Conservation (phyloP, 2,329 filamentous ascomycete species). For the Hypoxylon sp. region DNA sequence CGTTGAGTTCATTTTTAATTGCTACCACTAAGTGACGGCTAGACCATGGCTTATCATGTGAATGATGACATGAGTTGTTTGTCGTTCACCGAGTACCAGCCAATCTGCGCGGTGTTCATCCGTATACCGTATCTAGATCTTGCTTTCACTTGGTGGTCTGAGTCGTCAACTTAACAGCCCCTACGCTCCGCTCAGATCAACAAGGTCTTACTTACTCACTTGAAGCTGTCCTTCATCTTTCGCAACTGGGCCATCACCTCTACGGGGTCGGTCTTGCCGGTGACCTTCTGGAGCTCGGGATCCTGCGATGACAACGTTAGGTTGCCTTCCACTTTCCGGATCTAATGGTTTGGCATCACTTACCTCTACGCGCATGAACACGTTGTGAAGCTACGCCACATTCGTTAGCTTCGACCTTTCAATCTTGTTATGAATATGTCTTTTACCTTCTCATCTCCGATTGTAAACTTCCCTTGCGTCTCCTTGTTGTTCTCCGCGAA, state of each 20-base stretch:
- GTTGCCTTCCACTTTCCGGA: not conserved
- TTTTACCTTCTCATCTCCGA: slow-evolving; percentile 92
- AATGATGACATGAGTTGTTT: not conserved
- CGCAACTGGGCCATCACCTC: slow-evolving; percentile 88
- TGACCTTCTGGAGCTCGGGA: slow-evolving; percentile 85
- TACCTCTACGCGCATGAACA: slow-evolving; percentile 92
- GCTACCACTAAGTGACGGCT: not conserved
- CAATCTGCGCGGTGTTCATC: not conserved
- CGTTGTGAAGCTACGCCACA: slow-evolving; percentile 81
- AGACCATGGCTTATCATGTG: not conserved
- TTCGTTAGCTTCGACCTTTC: slow-evolving; percentile 19
- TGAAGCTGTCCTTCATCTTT: slow-evolving; percentile 89
- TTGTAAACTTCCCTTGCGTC: slow-evolving; percentile 96
- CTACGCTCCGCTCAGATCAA: not conserved
- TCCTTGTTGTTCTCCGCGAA: slow-evolving; percentile 86
- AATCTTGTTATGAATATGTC: not conserved
- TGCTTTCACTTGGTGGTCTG: slow-evolving; percentile 54
- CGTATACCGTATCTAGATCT: slow-evolving; percentile 50
- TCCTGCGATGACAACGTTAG: slow-evolving; percentile 66
- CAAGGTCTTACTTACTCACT: slow-evolving; percentile 63
- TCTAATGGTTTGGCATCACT: slow-evolving; percentile 54
- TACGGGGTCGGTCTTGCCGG: slow-evolving; percentile 83
- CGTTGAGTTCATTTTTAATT: not conserved
- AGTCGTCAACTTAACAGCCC: slow-evolving; percentile 31
- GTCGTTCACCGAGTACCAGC: not conserved